These are phyloP conservation scores for Theileria equi DNA, from an alignment of 169 alveolate species.

Conservation along the genomic window DNA sequence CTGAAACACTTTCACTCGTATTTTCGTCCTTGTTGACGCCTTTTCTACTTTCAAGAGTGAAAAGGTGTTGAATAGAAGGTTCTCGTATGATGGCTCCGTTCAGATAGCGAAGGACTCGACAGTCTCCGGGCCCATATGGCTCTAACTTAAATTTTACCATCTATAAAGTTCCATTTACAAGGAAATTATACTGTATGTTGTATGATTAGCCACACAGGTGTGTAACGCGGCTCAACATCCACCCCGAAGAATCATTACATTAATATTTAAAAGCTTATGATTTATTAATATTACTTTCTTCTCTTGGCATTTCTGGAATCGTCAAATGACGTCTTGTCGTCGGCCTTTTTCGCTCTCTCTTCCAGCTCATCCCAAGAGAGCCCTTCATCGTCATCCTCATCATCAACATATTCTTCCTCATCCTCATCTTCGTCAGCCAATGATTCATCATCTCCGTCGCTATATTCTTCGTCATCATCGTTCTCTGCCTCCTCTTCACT, in stretches of 20 bases:
- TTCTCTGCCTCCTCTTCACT: slow-evolving; percentile 69
- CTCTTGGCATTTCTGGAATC: slow-evolving; percentile 38
- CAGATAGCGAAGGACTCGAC: slow-evolving; percentile 67
- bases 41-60: slow-evolving; percentile 14
- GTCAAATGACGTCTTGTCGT: slow-evolving; percentile 27
- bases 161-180: neutral
- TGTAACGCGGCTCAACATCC: neutral
- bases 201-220: neutral
- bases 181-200: neutral
- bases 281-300: neutral
- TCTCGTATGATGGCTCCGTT: slow-evolving; percentile 61
- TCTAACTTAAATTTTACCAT: slow-evolving; percentile 42
- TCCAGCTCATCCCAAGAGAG: slow-evolving; percentile 86
- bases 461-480: slow-evolving; percentile 69
- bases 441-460: slow-evolving; percentile 68
- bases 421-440: slow-evolving; percentile 78
- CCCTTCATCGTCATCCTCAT: slow-evolving; percentile 84
- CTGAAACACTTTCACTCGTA: neutral
- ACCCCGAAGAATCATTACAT: neutral
- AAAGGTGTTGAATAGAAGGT: slow-evolving; percentile 21
- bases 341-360: slow-evolving; percentile 67
- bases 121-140: slow-evolving; percentile 70
- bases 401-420: slow-evolving; percentile 82
- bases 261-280: neutral
- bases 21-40: neutral